Percentiles rank a stretch among this genome's conserved stretches.
These are phyloP conservation scores for Suillus plorans DNA, from an alignment of 768 basidiomycete genomes.

Conservation along the genomic window DNA sequence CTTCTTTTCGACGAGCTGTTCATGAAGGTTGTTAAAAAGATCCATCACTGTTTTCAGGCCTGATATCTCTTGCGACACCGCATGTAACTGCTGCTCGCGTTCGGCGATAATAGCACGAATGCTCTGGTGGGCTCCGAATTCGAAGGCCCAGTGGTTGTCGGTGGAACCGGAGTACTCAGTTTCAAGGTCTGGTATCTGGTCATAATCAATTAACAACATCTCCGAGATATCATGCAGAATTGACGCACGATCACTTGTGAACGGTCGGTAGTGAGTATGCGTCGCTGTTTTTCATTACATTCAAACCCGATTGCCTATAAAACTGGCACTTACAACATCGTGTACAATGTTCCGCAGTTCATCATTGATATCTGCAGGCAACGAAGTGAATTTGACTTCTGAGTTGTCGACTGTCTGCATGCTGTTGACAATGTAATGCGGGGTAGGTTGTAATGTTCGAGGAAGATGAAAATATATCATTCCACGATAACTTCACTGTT, in stretches of 20 bases:
- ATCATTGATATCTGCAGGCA: background rate
- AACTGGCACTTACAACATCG: background rate
- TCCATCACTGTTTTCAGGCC: background rate
- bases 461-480: background rate
- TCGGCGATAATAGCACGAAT: background rate
- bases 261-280: background rate
- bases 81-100: background rate
- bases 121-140: background rate
- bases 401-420: background rate
- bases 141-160: no score
- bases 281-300: background rate
- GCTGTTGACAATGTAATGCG: background rate
- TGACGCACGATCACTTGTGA: background rate
- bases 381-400: background rate
- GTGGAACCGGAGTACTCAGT: background rate
- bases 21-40: background rate
- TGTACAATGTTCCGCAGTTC: background rate
- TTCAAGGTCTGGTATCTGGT: background rate
- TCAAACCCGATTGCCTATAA: background rate
- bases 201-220: background rate
- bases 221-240: background rate
- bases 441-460: background rate
- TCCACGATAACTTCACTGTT: background rate
- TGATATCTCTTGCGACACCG: background rate
- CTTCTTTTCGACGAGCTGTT: background rate